Evolutionary conservation across 768 basidiomycete species (phyloP), one percentile per base, ranked within the genome.

Genomic region (Trametes cubensis): DNA sequence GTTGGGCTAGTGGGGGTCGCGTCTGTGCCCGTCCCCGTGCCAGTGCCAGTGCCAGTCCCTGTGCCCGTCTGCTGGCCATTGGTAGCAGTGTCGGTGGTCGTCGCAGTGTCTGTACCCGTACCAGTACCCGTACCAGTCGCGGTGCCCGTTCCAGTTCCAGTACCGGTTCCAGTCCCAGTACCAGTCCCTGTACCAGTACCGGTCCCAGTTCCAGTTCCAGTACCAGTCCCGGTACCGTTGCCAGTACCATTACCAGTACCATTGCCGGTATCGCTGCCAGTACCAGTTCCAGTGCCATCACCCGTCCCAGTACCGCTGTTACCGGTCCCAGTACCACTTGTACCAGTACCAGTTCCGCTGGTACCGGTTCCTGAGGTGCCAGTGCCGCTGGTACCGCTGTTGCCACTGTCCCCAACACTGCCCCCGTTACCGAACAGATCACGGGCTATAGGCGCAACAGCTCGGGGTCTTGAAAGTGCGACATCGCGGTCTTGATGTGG

Each of bases 401-500:
- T 25, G 45, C n/a, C 34, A 44, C 30, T 51, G 46, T 53, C 25
- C 34, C 49, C 34, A 7, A 34, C 2, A 34, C 34, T 10, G 34
- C 11, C 46, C 26, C 26, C 57, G 17, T 44, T 18, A 13, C 51
- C 54, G 28, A 58, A 41, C 47, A 61, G 18, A 21, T 28, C 30
- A n/a, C 52, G 58, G 28, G 40, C 30, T 20, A 47, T 14, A 47
- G 17, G 11, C 7, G 60, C 46, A 3, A 30, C 39, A 10, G 55
- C 54, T 4, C 38, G 15, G 15, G 52, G 57, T 3, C 42, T 46
- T 8, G 63, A 49, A 18, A 52, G 30, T 13, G 47, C 58, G 47
- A 60, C 34, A 17, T 45, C 63, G 28, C 26, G 62, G 39, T 68
- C 62, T 28, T 66, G 48, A 25, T 40, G 72, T 59, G 64, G 73